These are phyloP conservation scores for Serendipita sp. DNA, from an alignment of 768 basidiomycete genomes.

Conservation along the genomic window DNA sequence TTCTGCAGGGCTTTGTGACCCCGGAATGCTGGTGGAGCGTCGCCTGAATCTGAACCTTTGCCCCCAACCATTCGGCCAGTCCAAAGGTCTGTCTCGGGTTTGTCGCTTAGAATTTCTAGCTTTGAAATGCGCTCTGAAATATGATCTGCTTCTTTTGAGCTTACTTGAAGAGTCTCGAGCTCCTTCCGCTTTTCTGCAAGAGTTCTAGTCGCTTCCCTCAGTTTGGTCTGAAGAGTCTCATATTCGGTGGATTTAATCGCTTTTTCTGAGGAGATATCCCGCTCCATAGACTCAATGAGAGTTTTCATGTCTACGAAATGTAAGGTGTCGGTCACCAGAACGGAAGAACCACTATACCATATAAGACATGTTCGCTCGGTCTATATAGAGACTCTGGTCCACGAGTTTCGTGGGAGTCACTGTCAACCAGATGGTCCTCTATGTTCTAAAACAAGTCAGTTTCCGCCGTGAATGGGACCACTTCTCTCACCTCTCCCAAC, in stretches of 20 bases:
- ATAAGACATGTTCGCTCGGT: constrained; percentile 62
- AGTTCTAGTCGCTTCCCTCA: constrained; percentile 78
- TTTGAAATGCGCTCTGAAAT: constrained; percentile 68
- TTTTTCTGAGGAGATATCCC: constrained; percentile 72
- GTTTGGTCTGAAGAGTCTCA: constrained; percentile 73
- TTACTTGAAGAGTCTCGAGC: constrained; percentile 56
- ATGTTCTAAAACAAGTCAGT: neutral
- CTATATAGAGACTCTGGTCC: neutral
- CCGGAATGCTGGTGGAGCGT: neutral
- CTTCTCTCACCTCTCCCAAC: constrained; percentile 57
- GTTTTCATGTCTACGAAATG: constrained; percentile 54
- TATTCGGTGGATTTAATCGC: constrained; percentile 73
- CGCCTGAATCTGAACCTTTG: neutral
- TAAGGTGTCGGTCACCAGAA: constrained; percentile 9
- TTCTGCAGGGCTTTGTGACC: neutral
- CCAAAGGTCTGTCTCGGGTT: constrained; percentile 64
- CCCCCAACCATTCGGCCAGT: constrained; percentile 42
- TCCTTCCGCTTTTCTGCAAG: constrained; percentile 82
- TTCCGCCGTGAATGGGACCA: neutral
- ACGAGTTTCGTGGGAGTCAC: neutral
- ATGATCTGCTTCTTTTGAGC: constrained; percentile 66
- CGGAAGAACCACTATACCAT: constrained; percentile 29
- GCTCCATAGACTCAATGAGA: constrained; percentile 64
- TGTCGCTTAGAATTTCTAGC: constrained; percentile 33
- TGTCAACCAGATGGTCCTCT: neutral